Percentiles rank a stretch among this genome's conserved stretches.
phyloP scores from a whole-genome alignment of 1,139 yeast genomes.

The Kurtzmaniella quercitrusa region DNA sequence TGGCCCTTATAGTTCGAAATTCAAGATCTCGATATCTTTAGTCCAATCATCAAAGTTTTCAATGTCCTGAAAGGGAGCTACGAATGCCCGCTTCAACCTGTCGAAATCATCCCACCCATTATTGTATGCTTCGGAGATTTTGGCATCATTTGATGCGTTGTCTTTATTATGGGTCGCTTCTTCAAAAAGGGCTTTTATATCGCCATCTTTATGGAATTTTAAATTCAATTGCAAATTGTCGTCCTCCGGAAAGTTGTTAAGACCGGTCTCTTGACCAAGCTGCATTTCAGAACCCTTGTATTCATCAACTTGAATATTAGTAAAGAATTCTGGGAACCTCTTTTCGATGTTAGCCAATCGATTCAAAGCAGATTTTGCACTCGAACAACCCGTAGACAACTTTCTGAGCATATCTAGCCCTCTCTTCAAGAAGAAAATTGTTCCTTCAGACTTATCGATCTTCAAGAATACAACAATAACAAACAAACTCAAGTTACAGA shows the following conservation, averaged over 20 bases:
- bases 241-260: neutral
- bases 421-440: constrained; percentile 13
- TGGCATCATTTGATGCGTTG: neutral
- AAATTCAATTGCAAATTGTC: neutral
- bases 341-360: neutral
- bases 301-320: neutral
- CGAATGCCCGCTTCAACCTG: neutral
- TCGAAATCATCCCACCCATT: neutral
- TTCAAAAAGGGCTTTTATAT: neutral
- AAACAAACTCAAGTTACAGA: constrained; percentile 15
- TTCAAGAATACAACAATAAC: constrained; percentile 15
- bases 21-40: neutral
- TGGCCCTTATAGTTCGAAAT: neutral
- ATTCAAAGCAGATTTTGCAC: constrained; percentile 10
- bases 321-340: neutral
- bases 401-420: constrained; percentile 14
- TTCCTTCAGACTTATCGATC: constrained; percentile 15
- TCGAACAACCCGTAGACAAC: constrained; percentile 15
- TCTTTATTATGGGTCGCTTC: neutral
- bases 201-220: neutral
- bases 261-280: neutral
- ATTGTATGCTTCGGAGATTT: neutral
- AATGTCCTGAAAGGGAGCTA: neutral
- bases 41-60: neutral
- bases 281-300: neutral